A percentile compares a stretch with the other conserved stretches of the same genome.
These are phyloP conservation scores for Piper betle DNA, from an alignment of 164 flowering plant species.

Conservation along the genomic window DNA sequence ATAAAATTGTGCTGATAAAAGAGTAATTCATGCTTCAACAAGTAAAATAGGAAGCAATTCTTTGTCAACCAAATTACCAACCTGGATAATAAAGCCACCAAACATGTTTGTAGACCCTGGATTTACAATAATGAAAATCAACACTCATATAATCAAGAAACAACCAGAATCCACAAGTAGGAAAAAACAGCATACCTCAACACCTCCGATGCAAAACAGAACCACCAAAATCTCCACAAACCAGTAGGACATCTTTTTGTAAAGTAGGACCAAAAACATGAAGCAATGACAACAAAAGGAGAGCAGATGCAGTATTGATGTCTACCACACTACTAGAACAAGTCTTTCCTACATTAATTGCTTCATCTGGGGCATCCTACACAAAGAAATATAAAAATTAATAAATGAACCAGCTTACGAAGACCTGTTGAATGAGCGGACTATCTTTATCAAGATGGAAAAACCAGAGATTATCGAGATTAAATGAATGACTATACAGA, in stretches of 20 bases:
- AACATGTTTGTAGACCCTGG: conserved; percentile 65
- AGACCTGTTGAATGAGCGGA: background rate
- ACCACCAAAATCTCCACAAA: conserved; percentile 89
- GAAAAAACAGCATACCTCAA: conserved; percentile 48
- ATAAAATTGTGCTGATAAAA: too few species aligned
- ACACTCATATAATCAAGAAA: background rate
- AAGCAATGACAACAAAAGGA: conserved; percentile 76
- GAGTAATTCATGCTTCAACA: too few species aligned
- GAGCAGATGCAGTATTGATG: conserved; percentile 68
- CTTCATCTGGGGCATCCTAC: conserved; percentile 77
- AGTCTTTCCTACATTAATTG: conserved; percentile 18
- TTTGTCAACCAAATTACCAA: conserved; percentile 5
- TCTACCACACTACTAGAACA: conserved; percentile 59
- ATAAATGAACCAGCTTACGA: background rate
- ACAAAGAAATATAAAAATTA: background rate
- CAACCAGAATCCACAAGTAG: background rate
- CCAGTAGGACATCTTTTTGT: conserved; percentile 91
- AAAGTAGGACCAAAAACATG: conserved; percentile 81
- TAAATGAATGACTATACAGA: background rate
- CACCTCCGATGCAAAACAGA: conserved; percentile 94
- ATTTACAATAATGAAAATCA: background rate
- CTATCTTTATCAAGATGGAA: too few species aligned
- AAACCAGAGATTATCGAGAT: background rate
- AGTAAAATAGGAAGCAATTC: too few species aligned
- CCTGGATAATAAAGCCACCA: conserved; percentile 53